Base-by-base conservation (phyloP, 495 filamentous ascomycete species). In the Aspergillus affinis region DNA sequence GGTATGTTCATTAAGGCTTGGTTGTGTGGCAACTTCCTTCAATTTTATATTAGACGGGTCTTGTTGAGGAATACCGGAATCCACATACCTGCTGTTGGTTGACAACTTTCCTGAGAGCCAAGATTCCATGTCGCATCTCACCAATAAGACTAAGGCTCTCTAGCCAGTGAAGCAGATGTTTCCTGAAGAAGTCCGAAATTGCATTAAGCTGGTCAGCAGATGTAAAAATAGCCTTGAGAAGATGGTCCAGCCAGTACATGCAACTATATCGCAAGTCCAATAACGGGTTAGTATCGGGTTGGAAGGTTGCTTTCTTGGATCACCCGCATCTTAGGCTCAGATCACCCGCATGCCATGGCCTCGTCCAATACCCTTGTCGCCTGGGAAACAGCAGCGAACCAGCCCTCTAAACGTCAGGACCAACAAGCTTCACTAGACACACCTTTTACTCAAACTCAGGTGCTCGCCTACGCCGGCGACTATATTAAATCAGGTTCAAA, bases 101-200 rank as follows among this genome's bases (percentile, higher is more conserved):
- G 45, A 20, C 45, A 48, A 48, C 4, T 15, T 12, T 48, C 26
- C 18, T 51, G 19, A 58, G 46, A 58, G n/a, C n/a, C 32, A 51
- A 32, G 55, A 58, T 51, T 18, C 55, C 55, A 29, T 58, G 55
- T 29, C 47, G 17, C 20, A 51, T 10, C 55, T 58, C 30, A 48
- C 45, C 45, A 48, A 48, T 48, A 20, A 48, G 45, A 7, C 57
- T 30, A 27, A 59, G 57, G 30, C 49, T 54, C 19, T 59, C 57
- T 44, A 59, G 29, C 49, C 50, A 59, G 32, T 53, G 50, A 19
- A 59, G 50, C 3, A 59, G 50, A 54, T 59, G 50, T 32, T 51
- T 8, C 47, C n/a, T 47, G 15, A 59, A 48, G 23, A 59, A 59
- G 15, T 21, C 27, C 2, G 21, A 47, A 27, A 53, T 51, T 52